Base-by-base conservation (phyloP, 805 yeast genomes). In the Pichia thaimueangensis region DNA sequence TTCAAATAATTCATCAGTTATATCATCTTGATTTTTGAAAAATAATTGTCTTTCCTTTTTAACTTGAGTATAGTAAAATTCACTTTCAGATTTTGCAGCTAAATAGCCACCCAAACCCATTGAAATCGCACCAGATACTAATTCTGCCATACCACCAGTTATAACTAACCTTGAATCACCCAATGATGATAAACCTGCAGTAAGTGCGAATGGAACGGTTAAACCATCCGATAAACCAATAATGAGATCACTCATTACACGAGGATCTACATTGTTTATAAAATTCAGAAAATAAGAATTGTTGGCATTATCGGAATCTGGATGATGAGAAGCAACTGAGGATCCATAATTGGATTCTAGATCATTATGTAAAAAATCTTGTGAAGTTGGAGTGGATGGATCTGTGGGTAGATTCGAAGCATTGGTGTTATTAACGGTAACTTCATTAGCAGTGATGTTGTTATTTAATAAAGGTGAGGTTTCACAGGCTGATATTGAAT, bases 71-170 rank as follows among this genome's bases (percentile, higher is more conserved):
- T 71, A 69, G 60, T 82, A 84, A 61, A 78, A 84, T 58, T 84
- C 91, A 20, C 72, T 66, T 66, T 91, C 98, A 12, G 89, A 79
- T 61, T 82, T 83, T 33, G 98, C 98, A 24, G 97, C 98, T 43
- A 91, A 70, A 62, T 77, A 91, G 24, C 98, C 98, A 45, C 98
- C 98, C 42, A 91, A 76, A 8, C 98, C 97, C 98, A 91, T 91
- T 23, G 95, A 84, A 41, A 91, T 89, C 35, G 97, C 95, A 37
- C 98, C 98, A 6, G 96, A 85, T 4, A 91, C 94, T 52, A 91
- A 76, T 68, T 91, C 98, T 9, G 97, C 97, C 74, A 91, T 77
- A 20, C 97, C 98, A 71, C 97, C 98, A 22, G 97, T 88, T 47
- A 91, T 88, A 39, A 91, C 98, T 49, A 91, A 74, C 60, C 77